phyloP scores from a whole-genome alignment of 2,329 filamentous ascomycete genomes.

The Botrytis porri region DNA sequence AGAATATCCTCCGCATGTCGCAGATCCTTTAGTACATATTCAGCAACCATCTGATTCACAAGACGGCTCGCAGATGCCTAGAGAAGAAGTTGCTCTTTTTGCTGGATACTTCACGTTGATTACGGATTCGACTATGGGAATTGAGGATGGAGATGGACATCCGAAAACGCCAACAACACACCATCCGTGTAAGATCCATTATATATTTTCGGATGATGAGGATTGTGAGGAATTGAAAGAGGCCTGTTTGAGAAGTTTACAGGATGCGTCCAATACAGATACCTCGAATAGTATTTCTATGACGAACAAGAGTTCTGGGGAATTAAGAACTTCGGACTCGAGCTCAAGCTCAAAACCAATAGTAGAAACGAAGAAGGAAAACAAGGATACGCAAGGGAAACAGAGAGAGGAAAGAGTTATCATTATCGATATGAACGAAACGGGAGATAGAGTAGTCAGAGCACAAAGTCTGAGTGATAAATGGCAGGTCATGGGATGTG shows the following conservation, averaged over 20 bases:
- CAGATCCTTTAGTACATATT: slow-evolving; percentile 6
- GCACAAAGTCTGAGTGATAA: slow-evolving; percentile 70
- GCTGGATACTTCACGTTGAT: slow-evolving; percentile 83
- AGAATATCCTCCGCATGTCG: not conserved
- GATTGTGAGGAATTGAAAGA: slow-evolving; percentile 67
- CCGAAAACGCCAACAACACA: slow-evolving; percentile 65
- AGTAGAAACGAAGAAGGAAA: slow-evolving; percentile 10
- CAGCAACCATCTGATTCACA: slow-evolving; percentile 10
- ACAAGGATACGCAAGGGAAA: slow-evolving; percentile 1
- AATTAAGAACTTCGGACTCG: not conserved
- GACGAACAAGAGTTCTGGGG: not conserved
- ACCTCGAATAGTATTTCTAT: slow-evolving; percentile 3
- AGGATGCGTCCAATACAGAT: not conserved
- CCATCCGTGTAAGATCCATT: slow-evolving; percentile 77
- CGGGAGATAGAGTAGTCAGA: slow-evolving; percentile 56
- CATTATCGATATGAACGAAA: slow-evolving; percentile 52
- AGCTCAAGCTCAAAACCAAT: not conserved
- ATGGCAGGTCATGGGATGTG: slow-evolving; percentile 63
- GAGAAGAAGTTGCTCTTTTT: slow-evolving; percentile 45
- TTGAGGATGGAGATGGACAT: not conserved
- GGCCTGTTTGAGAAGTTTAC: slow-evolving; percentile 47
- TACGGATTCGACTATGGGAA: slow-evolving; percentile 57
- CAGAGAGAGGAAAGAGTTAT: slow-evolving; percentile 44
- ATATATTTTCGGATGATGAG: slow-evolving; percentile 92
- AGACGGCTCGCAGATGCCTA: not conserved